Evolutionary conservation across 2,329 filamentous ascomycete species (phyloP), one percentile per base, ranked within the genome.

Genomic region (Capronia epimyces): DNA sequence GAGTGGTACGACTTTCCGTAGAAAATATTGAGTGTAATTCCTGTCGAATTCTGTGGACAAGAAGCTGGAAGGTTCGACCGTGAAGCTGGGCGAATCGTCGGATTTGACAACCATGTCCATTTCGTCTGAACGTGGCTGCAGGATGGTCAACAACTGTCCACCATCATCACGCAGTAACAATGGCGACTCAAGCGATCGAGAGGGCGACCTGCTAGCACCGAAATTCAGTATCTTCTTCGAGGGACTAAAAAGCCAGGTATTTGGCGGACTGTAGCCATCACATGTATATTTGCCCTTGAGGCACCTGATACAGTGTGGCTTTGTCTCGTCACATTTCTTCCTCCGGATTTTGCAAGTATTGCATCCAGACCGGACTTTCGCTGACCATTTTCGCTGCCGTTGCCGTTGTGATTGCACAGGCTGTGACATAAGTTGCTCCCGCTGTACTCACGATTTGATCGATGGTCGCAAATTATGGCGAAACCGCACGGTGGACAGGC

Each of bases 251-350:
- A n/a, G n/a, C n/a, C n/a, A n/a, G n/a, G n/a, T n/a, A n/a, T n/a
- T n/a, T n/a, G n/a, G n/a, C n/a, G n/a, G n/a, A n/a, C n/a, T n/a
- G 40, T 49, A 49, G 7, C 47, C 47, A 29, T 49, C 47, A 21
- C 47, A 49, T 9, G 39, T 36, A 31, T 43, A 49, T 27, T 43
- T 43, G 29, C 32, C 47, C 32, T 44, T 27, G 25, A 43, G n/a
- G 32, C 47, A 49, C 20, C 47, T 42, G 20, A 42, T n/a, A 43
- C 47, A 55, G 20, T 24, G 29, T 27, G 49, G 52, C 21, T 50
- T 47, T 29, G 43, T 41, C 21, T 52, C 49, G 29, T 52, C 52
- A 43, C 52, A 55, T 25, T 52, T 52, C 31, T 52, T 50, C 32
- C 39, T 32, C 8, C 52, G 37, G 9, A 55, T 49, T 25, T 40